These are phyloP conservation scores for Pyronema domesticum DNA, from an alignment of 495 filamentous ascomycete species.

Conservation along the genomic window DNA sequence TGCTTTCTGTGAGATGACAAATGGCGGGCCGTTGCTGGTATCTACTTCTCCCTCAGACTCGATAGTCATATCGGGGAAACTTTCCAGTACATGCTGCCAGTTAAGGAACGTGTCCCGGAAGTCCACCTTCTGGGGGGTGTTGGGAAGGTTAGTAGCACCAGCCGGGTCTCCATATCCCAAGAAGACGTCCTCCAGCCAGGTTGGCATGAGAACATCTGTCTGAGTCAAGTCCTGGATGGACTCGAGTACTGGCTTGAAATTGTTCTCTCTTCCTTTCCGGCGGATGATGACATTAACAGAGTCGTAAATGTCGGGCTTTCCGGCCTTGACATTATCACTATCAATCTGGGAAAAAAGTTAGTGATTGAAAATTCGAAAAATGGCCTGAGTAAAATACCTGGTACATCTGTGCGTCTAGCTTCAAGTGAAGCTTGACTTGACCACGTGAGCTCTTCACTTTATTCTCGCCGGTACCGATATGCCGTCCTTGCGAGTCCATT, in stretches of 20 bases:
- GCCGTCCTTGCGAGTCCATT: slow-evolving; percentile 69
- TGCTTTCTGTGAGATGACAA: slow-evolving; percentile 41
- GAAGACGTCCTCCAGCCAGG: slow-evolving; percentile 93
- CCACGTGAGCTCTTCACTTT: slow-evolving; percentile 36
- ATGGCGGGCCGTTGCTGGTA: slow-evolving; percentile 70
- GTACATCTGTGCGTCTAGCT: slow-evolving; percentile 63
- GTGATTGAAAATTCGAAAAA: slow-evolving; percentile 8
- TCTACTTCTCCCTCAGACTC: slow-evolving; percentile 53
- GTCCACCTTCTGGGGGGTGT: slow-evolving; percentile 58
- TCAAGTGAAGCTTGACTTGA: slow-evolving; percentile 56
- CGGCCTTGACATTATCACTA: slow-evolving; percentile 41
- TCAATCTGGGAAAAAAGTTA: slow-evolving; percentile 33
- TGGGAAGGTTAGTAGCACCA: slow-evolving; percentile 62
- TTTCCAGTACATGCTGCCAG: slow-evolving; percentile 85
- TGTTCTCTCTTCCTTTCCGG: slow-evolving; percentile 78
- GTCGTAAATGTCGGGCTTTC: slow-evolving; percentile 64
- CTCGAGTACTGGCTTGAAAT: slow-evolving; percentile 86
- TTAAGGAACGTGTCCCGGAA: slow-evolving; percentile 88
- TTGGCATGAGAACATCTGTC: slow-evolving; percentile 67
- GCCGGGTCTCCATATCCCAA: slow-evolving; percentile 88
- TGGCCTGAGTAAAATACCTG: slow-evolving; percentile 28
- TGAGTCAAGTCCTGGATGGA: slow-evolving; percentile 76
- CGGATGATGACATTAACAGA: slow-evolving; percentile 73
- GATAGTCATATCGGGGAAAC: slow-evolving; percentile 63
- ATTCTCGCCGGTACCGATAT: slow-evolving; percentile 35